Evolutionary conservation across 495 filamentous ascomycete species (phyloP).

Genomic region (Aspergillus heteromorphus): DNA sequence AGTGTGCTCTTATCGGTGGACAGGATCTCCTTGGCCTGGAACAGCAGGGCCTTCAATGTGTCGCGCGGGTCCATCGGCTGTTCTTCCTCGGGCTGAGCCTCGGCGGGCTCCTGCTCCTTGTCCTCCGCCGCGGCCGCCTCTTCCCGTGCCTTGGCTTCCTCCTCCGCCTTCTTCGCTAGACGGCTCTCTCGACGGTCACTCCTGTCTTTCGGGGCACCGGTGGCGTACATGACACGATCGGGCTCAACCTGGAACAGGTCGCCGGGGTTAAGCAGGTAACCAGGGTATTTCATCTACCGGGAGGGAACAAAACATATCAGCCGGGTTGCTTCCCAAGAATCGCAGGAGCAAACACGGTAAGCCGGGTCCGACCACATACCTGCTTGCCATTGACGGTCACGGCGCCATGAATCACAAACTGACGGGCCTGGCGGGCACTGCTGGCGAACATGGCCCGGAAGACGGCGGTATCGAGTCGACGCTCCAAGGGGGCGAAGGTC

Average conservation of each 20-base stretch:
- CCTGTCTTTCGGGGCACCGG: constrained; percentile 63
- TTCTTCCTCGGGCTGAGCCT: constrained; percentile 21
- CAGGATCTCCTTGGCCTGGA: constrained; percentile 51
- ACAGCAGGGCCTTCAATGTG: constrained; percentile 46
- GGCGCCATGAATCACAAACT: constrained; percentile 86
- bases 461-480: constrained; percentile 84
- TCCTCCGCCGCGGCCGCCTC: constrained; percentile 23
- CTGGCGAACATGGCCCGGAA: constrained; percentile 91
- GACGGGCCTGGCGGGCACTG: constrained; percentile 87
- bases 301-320: not conserved
- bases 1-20: constrained; percentile 42
- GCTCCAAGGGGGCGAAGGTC: constrained; percentile 85
- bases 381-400: constrained; percentile 96
- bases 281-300: constrained; percentile 78
- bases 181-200: constrained; percentile 41
- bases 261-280: constrained; percentile 93
- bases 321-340: too few species aligned
- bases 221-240: constrained; percentile 80
- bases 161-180: constrained; percentile 21
- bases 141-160: constrained; percentile 19
- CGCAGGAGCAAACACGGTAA: too few species aligned
- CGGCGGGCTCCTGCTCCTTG: constrained; percentile 18
- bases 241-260: constrained; percentile 96
- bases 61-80: constrained; percentile 26
- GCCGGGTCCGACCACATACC: too few species aligned